Percentiles rank a stretch among this genome's conserved stretches.
Evolutionary conservation across 148 eudicot genomes (phyloP).

Genomic region (Simmondsia chinensis): DNA sequence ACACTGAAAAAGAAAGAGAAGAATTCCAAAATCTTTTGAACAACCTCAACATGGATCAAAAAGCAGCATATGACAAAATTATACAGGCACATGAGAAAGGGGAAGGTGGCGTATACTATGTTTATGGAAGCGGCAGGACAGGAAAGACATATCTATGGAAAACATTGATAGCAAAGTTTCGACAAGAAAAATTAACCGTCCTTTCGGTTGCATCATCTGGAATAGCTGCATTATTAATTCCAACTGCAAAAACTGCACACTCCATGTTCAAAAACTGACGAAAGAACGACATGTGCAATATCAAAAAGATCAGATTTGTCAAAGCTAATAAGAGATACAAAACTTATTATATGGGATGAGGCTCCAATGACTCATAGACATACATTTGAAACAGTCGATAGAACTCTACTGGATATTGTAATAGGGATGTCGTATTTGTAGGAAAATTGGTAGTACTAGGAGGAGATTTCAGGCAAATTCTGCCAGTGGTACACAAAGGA

Average conservation of each 20-base stretch:
- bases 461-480: too few relatives aligned
- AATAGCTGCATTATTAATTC: neutral
- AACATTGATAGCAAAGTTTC: neutral
- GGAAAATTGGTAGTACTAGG: too few relatives aligned
- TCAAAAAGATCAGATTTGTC: neutral
- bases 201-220: neutral
- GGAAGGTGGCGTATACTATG: neutral
- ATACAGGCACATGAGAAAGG: neutral
- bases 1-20: too few relatives aligned
- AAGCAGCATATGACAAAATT: too few relatives aligned
- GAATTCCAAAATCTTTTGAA: too few relatives aligned
- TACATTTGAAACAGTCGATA: neutral
- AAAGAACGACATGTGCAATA: neutral
- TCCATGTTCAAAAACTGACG: neutral
- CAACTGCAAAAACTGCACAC: neutral
- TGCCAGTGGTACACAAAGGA: neutral
- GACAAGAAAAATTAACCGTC: neutral
- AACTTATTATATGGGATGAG: too few relatives aligned
- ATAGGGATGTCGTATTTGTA: neutral
- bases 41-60: too few relatives aligned
- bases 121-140: neutral
- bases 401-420: neutral
- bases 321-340: neutral
- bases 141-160: neutral
- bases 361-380: neutral